Evolutionary conservation across 2,329 filamentous ascomycete species (phyloP).

Genomic region (Botrytis cinerea): DNA sequence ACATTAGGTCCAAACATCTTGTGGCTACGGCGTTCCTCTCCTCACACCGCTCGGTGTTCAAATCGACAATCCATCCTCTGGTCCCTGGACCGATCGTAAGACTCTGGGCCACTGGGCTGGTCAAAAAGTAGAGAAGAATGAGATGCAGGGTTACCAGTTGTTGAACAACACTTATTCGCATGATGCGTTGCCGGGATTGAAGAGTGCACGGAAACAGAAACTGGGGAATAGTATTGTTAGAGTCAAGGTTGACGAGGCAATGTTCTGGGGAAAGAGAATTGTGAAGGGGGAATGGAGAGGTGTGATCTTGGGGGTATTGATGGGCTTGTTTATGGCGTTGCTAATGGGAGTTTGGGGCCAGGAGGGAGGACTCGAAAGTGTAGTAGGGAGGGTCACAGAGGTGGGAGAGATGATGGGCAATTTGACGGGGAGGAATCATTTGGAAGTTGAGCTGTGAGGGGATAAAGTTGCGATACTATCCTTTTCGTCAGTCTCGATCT

Average conservation of each 20-base stretch:
- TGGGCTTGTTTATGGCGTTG: neutral
- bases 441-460: slow-evolving; percentile 3
- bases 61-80: neutral
- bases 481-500: neutral
- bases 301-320: neutral
- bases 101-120: neutral
- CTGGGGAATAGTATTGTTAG: neutral
- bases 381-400: neutral
- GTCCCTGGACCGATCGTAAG: slow-evolving; percentile 15
- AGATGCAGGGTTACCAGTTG: neutral
- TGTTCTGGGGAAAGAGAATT: neutral
- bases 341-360: neutral
- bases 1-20: slow-evolving; percentile 63
- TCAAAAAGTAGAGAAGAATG: neutral
- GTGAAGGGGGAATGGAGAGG: slow-evolving; percentile 19
- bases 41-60: neutral
- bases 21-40: slow-evolving; percentile 63
- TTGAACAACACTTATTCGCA: slow-evolving; percentile 12
- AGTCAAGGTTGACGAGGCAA: neutral
- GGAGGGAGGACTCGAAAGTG: neutral
- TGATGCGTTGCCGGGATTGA: slow-evolving; percentile 6
- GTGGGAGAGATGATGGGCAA: slow-evolving; percentile 5
- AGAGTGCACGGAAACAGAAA: neutral
- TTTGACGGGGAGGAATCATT: neutral
- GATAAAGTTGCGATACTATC: neutral